Base-by-base conservation (phyloP, 2,329 filamentous ascomycete genomes). In the Arthrinium puccinioides region DNA sequence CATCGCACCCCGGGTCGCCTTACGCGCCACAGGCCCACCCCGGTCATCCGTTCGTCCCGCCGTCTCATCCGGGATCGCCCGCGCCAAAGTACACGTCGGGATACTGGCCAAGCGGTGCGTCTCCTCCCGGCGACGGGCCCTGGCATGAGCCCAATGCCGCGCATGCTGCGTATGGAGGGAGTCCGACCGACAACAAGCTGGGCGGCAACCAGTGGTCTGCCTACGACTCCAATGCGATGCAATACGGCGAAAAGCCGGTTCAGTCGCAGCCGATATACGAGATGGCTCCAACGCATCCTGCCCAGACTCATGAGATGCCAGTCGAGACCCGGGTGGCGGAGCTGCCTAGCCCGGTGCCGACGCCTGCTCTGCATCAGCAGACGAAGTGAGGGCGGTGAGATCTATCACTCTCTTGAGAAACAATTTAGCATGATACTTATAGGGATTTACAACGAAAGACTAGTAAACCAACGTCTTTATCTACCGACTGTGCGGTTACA, bases 1-100 rank as follows among this genome's bases (percentile, higher is more conserved):
- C 16, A 4, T 27, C 28, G 20, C 33, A 28, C 10, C 13, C 24
- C 11, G 31, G n/a, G n/a, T n/a, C 15, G 5, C 21, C 21, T 1
- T 20, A n/a, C 6, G 13, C 33, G 33, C 16, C n/a, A 5, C 30
- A 19, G 6, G n/a, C 20, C 10, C 32, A 23, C 15, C 14, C 7
- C 8, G 25, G 11, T 10, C 11, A 15, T 30, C 28, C 28, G 14
- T 8, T 8, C 16, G 10, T 15, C 8, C 19, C 7, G 23, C 15
- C 21, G 9, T 11, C 19, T 6, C 23, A 24, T 10, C 23, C 14
- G 2, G 21, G 38, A 9, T 40, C 38, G 2, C 38, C 38, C 11
- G 33, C 29, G 3, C 34, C 38, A 10, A 18, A 20, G 2, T 37
- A 40, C 14, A 27, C 23, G 9, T 40, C 38, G 5, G 38, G 33